phyloP scores from a whole-genome alignment of 371 early-diverging fungal species.

The Umbelopsis sp. region DNA sequence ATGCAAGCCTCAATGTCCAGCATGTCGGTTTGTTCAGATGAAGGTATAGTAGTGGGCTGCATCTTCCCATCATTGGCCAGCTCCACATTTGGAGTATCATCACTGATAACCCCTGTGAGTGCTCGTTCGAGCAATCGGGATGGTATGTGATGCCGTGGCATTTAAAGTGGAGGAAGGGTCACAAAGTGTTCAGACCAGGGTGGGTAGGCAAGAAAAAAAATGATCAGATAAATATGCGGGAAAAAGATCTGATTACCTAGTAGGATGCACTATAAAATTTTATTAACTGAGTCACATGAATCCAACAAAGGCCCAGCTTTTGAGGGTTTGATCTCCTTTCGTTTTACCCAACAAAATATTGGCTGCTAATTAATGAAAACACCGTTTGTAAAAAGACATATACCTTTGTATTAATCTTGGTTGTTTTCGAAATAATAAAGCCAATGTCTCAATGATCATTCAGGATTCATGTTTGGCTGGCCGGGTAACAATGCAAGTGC shows the following conservation, averaged over 20 bases:
- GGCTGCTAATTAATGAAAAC: too few species aligned
- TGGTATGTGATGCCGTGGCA: slow-evolving; percentile 16
- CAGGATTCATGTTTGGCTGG: too few species aligned
- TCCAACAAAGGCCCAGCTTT: too few species aligned
- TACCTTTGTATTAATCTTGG: too few species aligned
- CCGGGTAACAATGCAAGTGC: background rate
- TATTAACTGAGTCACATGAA: slow-evolving; percentile 10
- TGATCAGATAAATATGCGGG: slow-evolving; percentile 8
- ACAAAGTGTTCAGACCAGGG: background rate
- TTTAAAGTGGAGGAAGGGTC: background rate
- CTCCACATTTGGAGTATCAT: background rate
- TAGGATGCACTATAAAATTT: background rate
- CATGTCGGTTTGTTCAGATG: slow-evolving; percentile 15
- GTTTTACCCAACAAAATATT: too few species aligned
- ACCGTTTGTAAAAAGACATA: too few species aligned
- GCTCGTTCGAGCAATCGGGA: slow-evolving; percentile 10
- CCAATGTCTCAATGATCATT: too few species aligned
- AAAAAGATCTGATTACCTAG: background rate
- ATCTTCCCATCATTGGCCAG: background rate
- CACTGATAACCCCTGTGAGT: slow-evolving; percentile 9
- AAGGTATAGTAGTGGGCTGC: background rate
- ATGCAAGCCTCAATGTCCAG: slow-evolving; percentile 66
- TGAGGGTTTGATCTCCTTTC: too few species aligned
- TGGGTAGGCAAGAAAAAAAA: background rate
- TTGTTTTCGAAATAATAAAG: too few species aligned